Percentiles rank a stretch among this genome's conserved stretches.
phyloP scores from a whole-genome alignment of 225 moss, liverwort and hornwort species.

The Sphagnum contortum region DNA sequence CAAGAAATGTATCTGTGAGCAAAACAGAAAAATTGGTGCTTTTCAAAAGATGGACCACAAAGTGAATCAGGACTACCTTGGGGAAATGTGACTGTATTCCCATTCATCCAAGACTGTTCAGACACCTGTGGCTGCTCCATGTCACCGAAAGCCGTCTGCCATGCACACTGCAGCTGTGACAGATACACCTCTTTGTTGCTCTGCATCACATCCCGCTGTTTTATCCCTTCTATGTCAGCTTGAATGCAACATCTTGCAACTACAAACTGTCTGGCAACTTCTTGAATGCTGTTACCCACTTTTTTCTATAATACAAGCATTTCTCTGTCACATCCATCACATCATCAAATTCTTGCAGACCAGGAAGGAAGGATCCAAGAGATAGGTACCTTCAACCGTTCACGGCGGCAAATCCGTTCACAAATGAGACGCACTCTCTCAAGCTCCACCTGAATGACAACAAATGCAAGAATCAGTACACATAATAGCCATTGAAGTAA shows the following conservation, averaged over 20 bases:
- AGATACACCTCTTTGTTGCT: constrained; percentile 30
- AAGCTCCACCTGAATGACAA: constrained; percentile 42
- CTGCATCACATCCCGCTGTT: constrained; percentile 43
- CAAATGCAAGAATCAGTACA: not conserved
- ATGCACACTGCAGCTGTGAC: constrained; percentile 30
- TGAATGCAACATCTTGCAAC: not conserved
- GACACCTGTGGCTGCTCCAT: constrained; percentile 24
- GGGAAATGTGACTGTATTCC: constrained; percentile 9
- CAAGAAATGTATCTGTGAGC: not conserved
- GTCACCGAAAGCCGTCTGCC: constrained; percentile 23
- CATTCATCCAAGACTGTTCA: constrained; percentile 16
- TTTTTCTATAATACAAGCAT: not conserved
- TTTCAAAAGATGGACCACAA: too few species aligned
- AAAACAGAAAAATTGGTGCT: too few species aligned
- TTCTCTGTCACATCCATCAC: too few species aligned
- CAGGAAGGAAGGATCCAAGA: too few species aligned
- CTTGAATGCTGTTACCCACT: not conserved
- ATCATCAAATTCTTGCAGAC: too few species aligned
- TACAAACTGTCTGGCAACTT: not conserved
- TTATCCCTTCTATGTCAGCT: not conserved
- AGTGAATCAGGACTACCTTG: constrained; percentile 2
- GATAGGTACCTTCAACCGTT: constrained; percentile 35
- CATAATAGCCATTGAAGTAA: not conserved
- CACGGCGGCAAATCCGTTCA: constrained; percentile 59
- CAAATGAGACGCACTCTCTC: constrained; percentile 62